A percentile compares a stretch with the other conserved stretches of the same genome.
phyloP scores from a whole-genome alignment of 1,139 yeast species.

The Magnusiomyces ingens region DNA sequence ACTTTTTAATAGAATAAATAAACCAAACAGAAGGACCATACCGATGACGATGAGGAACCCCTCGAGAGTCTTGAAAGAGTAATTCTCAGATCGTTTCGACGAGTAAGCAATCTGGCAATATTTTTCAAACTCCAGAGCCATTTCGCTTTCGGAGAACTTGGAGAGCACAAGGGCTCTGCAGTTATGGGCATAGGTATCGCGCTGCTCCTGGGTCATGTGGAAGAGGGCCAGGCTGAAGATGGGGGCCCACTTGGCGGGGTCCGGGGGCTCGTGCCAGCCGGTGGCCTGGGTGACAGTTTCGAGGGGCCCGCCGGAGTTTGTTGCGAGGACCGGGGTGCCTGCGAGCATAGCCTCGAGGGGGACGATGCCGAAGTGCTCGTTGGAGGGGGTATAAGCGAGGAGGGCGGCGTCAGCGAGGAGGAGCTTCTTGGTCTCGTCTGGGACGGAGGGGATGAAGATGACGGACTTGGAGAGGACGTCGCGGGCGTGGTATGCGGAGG shows the following conservation, averaged over 20 bases:
- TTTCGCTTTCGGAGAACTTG: slow-evolving; percentile 53
- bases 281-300: slow-evolving; percentile 68
- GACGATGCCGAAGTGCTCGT: slow-evolving; percentile 95
- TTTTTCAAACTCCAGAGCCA: slow-evolving; percentile 50
- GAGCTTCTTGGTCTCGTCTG: slow-evolving; percentile 57
- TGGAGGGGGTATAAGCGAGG: slow-evolving; percentile 79
- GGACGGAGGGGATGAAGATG: slow-evolving; percentile 73
- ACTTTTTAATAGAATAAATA: slow-evolving; percentile 8
- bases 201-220: slow-evolving; percentile 31
- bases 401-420: slow-evolving; percentile 53
- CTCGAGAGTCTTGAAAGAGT: slow-evolving; percentile 22
- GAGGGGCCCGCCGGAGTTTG: slow-evolving; percentile 85
- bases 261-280: slow-evolving; percentile 65
- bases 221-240: slow-evolving; percentile 43
- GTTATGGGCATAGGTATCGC: slow-evolving; percentile 38
- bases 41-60: slow-evolving; percentile 15
- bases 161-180: slow-evolving; percentile 48
- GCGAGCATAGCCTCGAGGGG: slow-evolving; percentile 91
- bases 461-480: slow-evolving; percentile 39
- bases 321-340: slow-evolving; percentile 79
- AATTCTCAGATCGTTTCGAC: slow-evolving; percentile 15
- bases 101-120: slow-evolving; percentile 24
- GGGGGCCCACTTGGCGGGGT: slow-evolving; percentile 55
- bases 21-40: slow-evolving; percentile 14
- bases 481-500: slow-evolving; percentile 11